Base-by-base conservation (phyloP, 129 eudicot species). In the Gnaphalium uliginosum region DNA sequence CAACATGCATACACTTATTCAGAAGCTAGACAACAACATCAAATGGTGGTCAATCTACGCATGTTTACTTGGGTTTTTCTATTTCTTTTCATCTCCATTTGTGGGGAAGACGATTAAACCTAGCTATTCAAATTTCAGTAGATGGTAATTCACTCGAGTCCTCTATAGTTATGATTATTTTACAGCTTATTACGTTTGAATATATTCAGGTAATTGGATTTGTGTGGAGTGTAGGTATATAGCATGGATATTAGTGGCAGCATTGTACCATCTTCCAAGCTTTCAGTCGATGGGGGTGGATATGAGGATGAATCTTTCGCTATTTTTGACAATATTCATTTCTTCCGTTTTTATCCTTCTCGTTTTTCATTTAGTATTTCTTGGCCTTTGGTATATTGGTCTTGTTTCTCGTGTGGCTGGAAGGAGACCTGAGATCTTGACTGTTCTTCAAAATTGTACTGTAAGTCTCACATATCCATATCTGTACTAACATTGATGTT, bases 31-130 rank as follows among this genome's bases (percentile, higher is more conserved):
- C 83, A 88, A 83, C 82, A 94, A 90, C 78, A 46, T 94, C 29
- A 94, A 94, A 75, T 94, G 98, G 98, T 94, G 98, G 98, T 94
- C 98, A 14, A 94, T 94, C 87, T 94, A 94, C 69, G 88, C 87
- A 8, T 85, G 97, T 74, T 81, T 94, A 82, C 91, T 94, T 48
- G 98, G 98, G 8, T 90, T 90, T 84, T 94, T 94, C 85, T 94
- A 94, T 83, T 94, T 94, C 92, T 94, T 94, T 82, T 94, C 98
- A n/a, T 94, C 97, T 48, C 98, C 98, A 3, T 94, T 94, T 76
- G 84, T 94, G 2, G 96, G 97, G 63, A 94, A 94, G 85, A 90
- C 96, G 4, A 88, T 91, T 56, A 91, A 83, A 74, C 96, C 98
- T 30, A 93, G 96, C 81, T 93, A 93, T 77, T 86, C 98, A n/a